Conservation (phyloP, 371 early-diverging fungal species). For the Mucor saturninus region DNA sequence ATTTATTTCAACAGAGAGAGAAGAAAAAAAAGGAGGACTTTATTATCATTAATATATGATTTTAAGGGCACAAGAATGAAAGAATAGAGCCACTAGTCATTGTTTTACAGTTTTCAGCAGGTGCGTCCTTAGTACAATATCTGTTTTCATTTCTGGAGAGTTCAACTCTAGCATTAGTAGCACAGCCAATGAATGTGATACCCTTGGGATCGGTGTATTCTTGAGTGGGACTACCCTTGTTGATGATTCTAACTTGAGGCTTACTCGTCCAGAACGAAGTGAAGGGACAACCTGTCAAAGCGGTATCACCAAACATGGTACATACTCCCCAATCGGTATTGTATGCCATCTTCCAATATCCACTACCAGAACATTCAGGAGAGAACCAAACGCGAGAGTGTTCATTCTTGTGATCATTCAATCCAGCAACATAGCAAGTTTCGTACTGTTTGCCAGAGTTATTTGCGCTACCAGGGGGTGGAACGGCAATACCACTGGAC, state of each 20-base stretch:
- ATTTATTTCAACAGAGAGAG: too few relatives aligned
- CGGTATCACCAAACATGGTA: slow-evolving; percentile 3
- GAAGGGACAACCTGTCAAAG: slow-evolving; percentile 5
- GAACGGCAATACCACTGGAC: not conserved
- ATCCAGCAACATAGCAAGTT: not conserved
- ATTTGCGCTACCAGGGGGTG: not conserved
- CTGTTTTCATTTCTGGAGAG: slow-evolving; percentile 8
- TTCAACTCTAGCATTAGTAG: not conserved
- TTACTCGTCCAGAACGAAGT: slow-evolving; percentile 3
- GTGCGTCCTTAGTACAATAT: not conserved
- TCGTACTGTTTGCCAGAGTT: not conserved
- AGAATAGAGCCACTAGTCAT: not conserved
- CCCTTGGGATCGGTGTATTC: slow-evolving; percentile 6
- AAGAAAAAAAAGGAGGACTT: too few relatives aligned
- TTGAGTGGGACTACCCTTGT: not conserved
- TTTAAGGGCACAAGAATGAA: slow-evolving; percentile 4
- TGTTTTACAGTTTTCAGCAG: not conserved
- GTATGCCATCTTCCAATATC: slow-evolving; percentile 1
- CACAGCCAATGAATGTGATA: slow-evolving; percentile 6
- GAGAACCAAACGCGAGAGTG: slow-evolving; percentile 5
- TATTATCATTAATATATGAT: too few relatives aligned
- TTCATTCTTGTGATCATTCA: not conserved
- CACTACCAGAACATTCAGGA: slow-evolving; percentile 1
- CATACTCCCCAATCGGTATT: not conserved
- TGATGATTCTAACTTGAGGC: not conserved